A percentile compares a stretch with the other conserved stretches of the same genome.
These are phyloP conservation scores for Exophiala mesophila DNA, from an alignment of 2,329 filamentous ascomycete species.

Conservation along the genomic window DNA sequence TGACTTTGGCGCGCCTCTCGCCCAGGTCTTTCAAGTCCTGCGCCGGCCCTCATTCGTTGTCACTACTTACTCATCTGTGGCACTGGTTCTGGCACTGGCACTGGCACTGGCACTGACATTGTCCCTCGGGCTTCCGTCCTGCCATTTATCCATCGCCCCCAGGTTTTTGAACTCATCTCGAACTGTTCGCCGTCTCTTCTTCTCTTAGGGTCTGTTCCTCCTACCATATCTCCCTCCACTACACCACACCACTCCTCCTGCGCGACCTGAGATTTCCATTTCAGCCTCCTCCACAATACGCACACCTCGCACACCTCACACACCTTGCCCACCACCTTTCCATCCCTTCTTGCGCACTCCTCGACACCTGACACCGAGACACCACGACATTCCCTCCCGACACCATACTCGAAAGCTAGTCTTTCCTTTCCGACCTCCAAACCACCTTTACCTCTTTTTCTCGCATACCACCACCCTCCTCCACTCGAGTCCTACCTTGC, in stretches of 20 bases:
- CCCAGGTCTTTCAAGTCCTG: too few species aligned
- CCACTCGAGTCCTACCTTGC: conserved; percentile 3
- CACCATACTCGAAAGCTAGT: too few species aligned
- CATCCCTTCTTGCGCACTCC: conserved; percentile 3
- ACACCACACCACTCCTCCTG: background rate
- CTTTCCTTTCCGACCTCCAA: too few species aligned
- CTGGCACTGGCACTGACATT: too few species aligned
- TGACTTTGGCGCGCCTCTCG: too few species aligned
- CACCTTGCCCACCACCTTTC: background rate
- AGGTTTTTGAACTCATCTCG: background rate
- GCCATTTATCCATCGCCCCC: background rate
- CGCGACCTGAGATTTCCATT: background rate
- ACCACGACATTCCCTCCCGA: conserved; percentile 19
- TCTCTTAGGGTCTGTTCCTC: background rate
- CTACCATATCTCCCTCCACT: background rate
- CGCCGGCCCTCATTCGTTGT: too few species aligned
- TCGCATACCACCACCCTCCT: too few species aligned
- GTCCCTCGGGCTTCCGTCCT: too few species aligned
- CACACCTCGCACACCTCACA: background rate
- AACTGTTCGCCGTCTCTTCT: background rate
- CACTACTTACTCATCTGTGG: too few species aligned
- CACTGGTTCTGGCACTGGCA: too few species aligned
- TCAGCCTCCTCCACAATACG: background rate
- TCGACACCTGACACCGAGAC: conserved; percentile 19
- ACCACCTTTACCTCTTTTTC: too few species aligned